Conservation (phyloP, 352 stramenopile genomes). For the Pilasporangium apinafurcum region DNA sequence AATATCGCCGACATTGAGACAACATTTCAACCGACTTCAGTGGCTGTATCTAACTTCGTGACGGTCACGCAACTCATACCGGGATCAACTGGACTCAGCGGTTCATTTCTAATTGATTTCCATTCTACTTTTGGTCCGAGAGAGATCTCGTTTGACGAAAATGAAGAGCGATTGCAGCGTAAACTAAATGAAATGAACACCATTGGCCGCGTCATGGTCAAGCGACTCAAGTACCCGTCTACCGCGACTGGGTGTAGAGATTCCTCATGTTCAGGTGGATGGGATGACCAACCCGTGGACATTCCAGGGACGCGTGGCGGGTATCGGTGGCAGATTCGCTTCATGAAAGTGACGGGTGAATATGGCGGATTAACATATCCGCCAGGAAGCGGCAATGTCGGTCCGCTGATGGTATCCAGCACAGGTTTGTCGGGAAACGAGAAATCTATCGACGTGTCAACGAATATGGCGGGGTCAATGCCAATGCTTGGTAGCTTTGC, state of each 20-base stretch:
- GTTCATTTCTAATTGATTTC: slow-evolving; percentile 90
- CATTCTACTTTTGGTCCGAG: slow-evolving; percentile 67
- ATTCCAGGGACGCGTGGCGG: slow-evolving; percentile 74
- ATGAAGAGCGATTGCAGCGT: slow-evolving; percentile 65
- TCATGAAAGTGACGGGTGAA: slow-evolving; percentile 68
- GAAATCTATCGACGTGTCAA: slow-evolving; percentile 45
- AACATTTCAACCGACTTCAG: slow-evolving; percentile 22
- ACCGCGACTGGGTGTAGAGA: slow-evolving; percentile 39
- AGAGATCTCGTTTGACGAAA: slow-evolving; percentile 86
- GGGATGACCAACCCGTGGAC: slow-evolving; percentile 80
- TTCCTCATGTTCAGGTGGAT: slow-evolving; percentile 79
- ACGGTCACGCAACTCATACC: slow-evolving; percentile 83
- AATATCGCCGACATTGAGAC: slow-evolving; percentile 72
- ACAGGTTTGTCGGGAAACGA: slow-evolving; percentile 34
- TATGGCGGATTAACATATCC: slow-evolving; percentile 70
- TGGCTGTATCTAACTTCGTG: slow-evolving; percentile 21
- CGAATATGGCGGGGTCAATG: slow-evolving; percentile 34
- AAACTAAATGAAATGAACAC: slow-evolving; percentile 96
- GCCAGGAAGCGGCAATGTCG: slow-evolving; percentile 71
- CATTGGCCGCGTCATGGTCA: slow-evolving; percentile 88
- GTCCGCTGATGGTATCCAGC: slow-evolving; percentile 29
- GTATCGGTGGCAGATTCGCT: slow-evolving; percentile 71
- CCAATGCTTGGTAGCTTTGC: slow-evolving; percentile 49
- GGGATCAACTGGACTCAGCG: slow-evolving; percentile 84
- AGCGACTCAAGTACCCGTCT: slow-evolving; percentile 85